Conservation (phyloP, 345 rosid species). For the Citrus inodora region DNA sequence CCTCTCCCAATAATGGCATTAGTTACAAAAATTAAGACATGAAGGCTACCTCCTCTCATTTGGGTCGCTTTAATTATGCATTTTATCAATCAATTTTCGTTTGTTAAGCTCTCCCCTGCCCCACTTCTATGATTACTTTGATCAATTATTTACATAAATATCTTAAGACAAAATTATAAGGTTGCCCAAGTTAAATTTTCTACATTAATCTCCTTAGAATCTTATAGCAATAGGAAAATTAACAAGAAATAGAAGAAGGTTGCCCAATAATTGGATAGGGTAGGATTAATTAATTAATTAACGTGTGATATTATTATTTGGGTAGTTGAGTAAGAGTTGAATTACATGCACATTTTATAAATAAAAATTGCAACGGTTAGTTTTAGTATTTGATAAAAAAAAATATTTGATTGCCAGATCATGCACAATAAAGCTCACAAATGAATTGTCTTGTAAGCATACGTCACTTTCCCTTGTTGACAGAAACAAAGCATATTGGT, state of each 20-base stretch:
- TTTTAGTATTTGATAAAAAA: neutral
- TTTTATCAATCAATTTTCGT: neutral
- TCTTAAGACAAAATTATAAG: neutral
- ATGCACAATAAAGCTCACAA: neutral
- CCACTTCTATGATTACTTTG: neutral
- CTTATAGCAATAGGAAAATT: neutral
- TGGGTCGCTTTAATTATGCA: constrained; percentile 5
- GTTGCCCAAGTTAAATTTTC: neutral
- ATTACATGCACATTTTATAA: neutral
- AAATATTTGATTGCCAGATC: neutral
- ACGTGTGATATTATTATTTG: neutral
- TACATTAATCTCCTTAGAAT: neutral
- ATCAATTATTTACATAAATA: neutral
- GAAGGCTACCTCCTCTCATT: constrained; percentile 9
- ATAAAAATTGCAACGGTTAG: neutral
- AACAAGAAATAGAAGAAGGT: neutral
- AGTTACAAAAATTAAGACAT: constrained; percentile 8
- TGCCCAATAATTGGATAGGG: neutral
- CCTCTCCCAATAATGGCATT: constrained; percentile 15
- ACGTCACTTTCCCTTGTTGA: neutral
- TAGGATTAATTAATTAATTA: neutral
- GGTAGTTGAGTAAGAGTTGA: neutral
- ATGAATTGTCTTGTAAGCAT: neutral
- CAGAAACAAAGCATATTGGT: neutral
- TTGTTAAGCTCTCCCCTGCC: neutral